These are phyloP conservation scores for Tephrocybe rancida DNA, from an alignment of 768 basidiomycete genomes.

Conservation along the genomic window DNA sequence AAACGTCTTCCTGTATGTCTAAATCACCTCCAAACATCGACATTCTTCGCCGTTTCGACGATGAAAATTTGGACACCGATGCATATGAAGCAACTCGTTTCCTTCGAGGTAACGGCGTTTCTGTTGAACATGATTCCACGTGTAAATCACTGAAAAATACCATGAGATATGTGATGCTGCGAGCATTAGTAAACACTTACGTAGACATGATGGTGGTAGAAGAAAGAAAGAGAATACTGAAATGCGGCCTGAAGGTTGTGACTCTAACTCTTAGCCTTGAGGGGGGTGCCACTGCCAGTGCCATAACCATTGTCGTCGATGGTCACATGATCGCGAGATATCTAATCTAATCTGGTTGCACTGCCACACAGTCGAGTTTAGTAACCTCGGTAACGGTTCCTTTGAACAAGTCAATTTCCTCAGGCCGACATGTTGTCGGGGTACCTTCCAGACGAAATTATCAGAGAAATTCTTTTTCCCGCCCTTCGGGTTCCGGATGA, in stretches of 20 bases:
- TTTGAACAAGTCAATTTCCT: background rate
- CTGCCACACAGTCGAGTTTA: too few species aligned
- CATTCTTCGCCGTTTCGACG: conserved; percentile 43
- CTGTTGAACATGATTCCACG: conserved; percentile 10
- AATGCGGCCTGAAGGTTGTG: too few species aligned
- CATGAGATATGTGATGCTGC: background rate
- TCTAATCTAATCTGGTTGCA: background rate
- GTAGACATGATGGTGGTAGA: too few species aligned
- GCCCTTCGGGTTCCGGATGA: conserved; percentile 7
- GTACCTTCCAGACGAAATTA: conserved; percentile 8
- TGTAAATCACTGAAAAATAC: conserved; percentile 1
- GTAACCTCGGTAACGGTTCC: background rate
- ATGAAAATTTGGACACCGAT: conserved; percentile 41
- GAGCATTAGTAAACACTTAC: too few species aligned
- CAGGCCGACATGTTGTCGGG: background rate
- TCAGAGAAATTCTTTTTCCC: conserved; percentile 12
- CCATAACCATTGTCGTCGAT: too few species aligned
- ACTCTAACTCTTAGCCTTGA: too few species aligned
- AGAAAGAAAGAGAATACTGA: too few species aligned
- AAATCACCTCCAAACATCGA: conserved; percentile 41
- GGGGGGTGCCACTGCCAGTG: too few species aligned
- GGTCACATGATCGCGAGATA: background rate
- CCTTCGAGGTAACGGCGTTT: conserved; percentile 19
- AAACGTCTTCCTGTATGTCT: conserved; percentile 26
- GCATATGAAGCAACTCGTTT: conserved; percentile 39